Evolutionary conservation across 208 protist genomes (phyloP).

Genomic region (Trypanosoma grayi): DNA sequence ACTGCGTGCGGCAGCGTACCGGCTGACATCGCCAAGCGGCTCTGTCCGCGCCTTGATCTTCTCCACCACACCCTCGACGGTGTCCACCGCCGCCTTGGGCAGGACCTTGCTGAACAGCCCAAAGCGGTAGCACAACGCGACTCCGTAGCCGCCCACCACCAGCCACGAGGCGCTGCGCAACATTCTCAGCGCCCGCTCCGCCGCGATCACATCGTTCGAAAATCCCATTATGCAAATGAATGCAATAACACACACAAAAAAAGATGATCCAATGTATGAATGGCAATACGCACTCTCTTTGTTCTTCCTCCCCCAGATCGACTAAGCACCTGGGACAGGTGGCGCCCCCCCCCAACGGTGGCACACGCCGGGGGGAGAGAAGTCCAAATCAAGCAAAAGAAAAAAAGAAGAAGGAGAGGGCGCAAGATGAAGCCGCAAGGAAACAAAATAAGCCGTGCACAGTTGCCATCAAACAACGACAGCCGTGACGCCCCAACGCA

Average conservation of each 20-base stretch:
- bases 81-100: constrained; percentile 13
- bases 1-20: constrained; percentile 38
- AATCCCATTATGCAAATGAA: background rate
- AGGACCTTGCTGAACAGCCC: constrained; percentile 47
- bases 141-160: constrained; percentile 54
- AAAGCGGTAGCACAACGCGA: constrained; percentile 53
- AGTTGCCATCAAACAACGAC: too few relatives aligned
- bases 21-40: constrained; percentile 46
- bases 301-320: too few relatives aligned
- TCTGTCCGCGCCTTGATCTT: constrained; percentile 52
- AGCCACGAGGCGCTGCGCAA: constrained; percentile 48
- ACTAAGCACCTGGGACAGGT: too few relatives aligned
- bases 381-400: background rate
- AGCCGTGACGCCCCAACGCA: too few relatives aligned
- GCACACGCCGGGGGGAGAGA: too few relatives aligned
- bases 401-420: background rate
- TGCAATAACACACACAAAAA: background rate
- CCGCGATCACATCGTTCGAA: background rate
- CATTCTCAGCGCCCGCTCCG: constrained; percentile 3
- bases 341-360: too few relatives aligned
- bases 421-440: too few relatives aligned
- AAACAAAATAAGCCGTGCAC: too few relatives aligned
- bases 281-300: background rate
- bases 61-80: constrained; percentile 48
- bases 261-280: background rate